phyloP scores from a whole-genome alignment of 2,329 filamentous ascomycete genomes.

The Xylariales sp. region DNA sequence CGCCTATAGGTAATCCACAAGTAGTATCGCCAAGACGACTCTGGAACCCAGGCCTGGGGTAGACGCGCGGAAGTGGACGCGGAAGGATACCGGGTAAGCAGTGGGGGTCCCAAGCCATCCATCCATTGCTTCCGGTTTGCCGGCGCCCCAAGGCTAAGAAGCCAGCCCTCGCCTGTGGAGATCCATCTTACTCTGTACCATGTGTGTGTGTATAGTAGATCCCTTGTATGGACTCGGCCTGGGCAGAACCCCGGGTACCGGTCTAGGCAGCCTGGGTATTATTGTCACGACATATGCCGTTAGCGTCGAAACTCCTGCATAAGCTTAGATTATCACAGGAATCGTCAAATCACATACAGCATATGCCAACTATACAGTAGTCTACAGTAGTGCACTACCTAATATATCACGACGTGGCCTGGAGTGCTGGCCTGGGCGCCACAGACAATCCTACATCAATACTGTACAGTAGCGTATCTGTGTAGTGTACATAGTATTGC shows the following conservation, averaged over 20 bases:
- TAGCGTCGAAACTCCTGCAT: slow-evolving; percentile 19
- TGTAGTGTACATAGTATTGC: background rate
- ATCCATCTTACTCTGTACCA: background rate
- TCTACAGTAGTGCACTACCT: too few species aligned
- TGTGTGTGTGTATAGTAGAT: too few species aligned
- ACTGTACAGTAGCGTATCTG: slow-evolving; percentile 4
- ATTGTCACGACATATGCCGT: slow-evolving; percentile 12
- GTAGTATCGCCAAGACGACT: background rate
- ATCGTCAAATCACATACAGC: slow-evolving; percentile 16
- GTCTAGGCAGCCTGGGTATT: background rate
- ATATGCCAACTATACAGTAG: background rate
- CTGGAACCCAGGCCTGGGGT: slow-evolving; percentile 14
- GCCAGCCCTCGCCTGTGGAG: slow-evolving; percentile 2
- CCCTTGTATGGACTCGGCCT: too few species aligned
- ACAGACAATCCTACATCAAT: slow-evolving; percentile 4
- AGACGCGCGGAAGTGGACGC: slow-evolving; percentile 26
- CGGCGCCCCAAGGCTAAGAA: background rate
- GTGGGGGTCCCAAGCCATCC: background rate
- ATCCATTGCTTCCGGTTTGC: slow-evolving; percentile 21
- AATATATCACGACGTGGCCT: slow-evolving; percentile 6
- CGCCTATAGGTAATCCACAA: background rate
- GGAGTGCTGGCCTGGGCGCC: background rate
- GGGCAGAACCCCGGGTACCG: background rate
- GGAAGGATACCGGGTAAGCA: slow-evolving; percentile 18
- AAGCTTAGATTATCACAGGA: background rate